Percentiles rank a stretch among this genome's conserved stretches.
phyloP scores from a whole-genome alignment of 2,329 filamentous ascomycete genomes.

The Fusarium luffae region DNA sequence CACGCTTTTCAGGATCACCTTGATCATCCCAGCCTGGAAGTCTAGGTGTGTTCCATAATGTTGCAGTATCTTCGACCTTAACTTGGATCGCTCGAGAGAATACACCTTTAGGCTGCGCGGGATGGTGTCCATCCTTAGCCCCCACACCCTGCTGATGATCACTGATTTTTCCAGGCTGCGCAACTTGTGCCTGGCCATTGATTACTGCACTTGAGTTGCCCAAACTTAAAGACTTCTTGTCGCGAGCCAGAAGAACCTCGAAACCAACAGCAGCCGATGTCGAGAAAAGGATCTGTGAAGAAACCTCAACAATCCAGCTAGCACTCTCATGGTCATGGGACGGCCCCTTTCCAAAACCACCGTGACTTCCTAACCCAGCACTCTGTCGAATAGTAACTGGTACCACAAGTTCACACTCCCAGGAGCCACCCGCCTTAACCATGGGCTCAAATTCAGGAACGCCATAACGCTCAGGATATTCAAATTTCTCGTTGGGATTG shows the following conservation, averaged over 20 bases:
- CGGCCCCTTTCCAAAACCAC: conserved; percentile 58
- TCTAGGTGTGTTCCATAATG: conserved; percentile 91
- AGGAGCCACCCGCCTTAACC: conserved; percentile 91
- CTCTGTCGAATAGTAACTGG: conserved; percentile 80
- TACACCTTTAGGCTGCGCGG: conserved; percentile 76
- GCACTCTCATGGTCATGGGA: conserved; percentile 67
- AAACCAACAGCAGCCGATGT: conserved; percentile 87
- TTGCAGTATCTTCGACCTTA: conserved; percentile 86
- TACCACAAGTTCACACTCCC: conserved; percentile 82
- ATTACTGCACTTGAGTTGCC: conserved; percentile 61
- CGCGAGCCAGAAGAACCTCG: conserved; percentile 85
- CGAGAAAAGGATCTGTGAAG: conserved; percentile 95
- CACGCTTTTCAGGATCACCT: conserved; percentile 42
- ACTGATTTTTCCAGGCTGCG: conserved; percentile 77
- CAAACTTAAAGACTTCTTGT: conserved; percentile 82
- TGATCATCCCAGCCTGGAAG: conserved; percentile 73
- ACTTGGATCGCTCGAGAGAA: conserved; percentile 84
- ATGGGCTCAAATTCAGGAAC: conserved; percentile 94
- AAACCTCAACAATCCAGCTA: conserved; percentile 90
- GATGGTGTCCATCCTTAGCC: conserved; percentile 68
- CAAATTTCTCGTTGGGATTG: conserved; percentile 82
- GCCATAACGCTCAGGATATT: conserved; percentile 75
- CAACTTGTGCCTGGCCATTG: conserved; percentile 58
- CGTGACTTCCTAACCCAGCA: conserved; percentile 61
- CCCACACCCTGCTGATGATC: conserved; percentile 77